Base-by-base conservation (phyloP, 148 eudicot genomes). In the Mesembryanthemum crystallinum region DNA sequence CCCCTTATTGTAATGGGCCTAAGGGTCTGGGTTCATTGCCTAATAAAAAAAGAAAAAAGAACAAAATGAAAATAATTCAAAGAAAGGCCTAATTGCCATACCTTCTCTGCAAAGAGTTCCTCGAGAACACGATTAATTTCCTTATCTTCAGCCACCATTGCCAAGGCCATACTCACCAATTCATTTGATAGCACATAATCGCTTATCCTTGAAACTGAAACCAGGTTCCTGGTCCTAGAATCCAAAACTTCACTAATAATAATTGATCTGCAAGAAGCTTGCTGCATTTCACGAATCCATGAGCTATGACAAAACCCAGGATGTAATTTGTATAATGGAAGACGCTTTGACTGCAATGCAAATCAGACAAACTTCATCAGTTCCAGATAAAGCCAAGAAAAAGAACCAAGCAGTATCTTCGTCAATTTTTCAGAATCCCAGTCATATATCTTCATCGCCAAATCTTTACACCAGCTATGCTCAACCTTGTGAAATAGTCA, bases 101-200 rank as follows among this genome's bases (percentile, higher is more conserved):
- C 98, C 91, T 91, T 90, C 80, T 91, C 98, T n/a, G 98, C 96
- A 86, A 93, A 93, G 39, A 91, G 96, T 70, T 93, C 98, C 75
- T 93, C 96, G 43, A 93, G 94, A 57, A 93, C 96, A 71, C 96
- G 96, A 70, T 93, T 93, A 75, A 93, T 93, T 79, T 93, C 96
- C 80, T 93, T 93, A 88, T 93, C 98, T 83, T 93, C 98, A 57
- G 98, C 98, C 71, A 91, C 98, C 98, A 93, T 91, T 7, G 98
- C 98, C 14, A 93, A 87, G 33, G 98, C 98, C 98, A 93, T 93
- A 80, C 96, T 93, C 79, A 93, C 97, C 79, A 93, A 83, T 83
- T 93, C 98, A 89, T 93, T 93, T 59, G 98, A 91, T 67, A 93
- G 87, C 77, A 93, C 98, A 73, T 93, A 93, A 83, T 93, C 96